Evolutionary conservation across 345 rosid genomes (phyloP).

Genomic region (Cardiospermum halicacabum): DNA sequence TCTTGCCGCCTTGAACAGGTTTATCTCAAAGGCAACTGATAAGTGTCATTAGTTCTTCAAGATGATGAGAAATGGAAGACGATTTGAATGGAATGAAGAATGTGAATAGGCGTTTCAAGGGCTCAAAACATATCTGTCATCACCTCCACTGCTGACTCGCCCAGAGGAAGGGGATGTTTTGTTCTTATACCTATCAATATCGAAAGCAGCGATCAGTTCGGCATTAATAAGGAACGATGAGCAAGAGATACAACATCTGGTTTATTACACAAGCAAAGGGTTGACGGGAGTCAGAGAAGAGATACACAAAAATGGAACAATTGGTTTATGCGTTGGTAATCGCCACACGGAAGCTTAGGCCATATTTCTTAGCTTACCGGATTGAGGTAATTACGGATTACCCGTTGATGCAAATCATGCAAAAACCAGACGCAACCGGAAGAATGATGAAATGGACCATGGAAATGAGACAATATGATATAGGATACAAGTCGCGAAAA

Average conservation of each 20-base stretch:
- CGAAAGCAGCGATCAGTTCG: neutral
- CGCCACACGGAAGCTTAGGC: neutral
- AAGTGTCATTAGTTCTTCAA: neutral
- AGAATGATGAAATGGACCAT: neutral
- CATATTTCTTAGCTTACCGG: neutral
- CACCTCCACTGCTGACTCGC: neutral
- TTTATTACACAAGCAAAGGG: neutral
- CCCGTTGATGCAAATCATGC: neutral
- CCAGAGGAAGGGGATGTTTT: neutral
- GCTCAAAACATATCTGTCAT: neutral
- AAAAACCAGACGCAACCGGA: neutral
- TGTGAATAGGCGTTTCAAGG: neutral
- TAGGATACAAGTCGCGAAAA: no score
- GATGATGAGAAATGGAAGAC: neutral
- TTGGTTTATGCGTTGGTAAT: neutral
- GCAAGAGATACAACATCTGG: neutral
- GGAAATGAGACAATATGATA: neutral
- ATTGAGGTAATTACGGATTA: neutral
- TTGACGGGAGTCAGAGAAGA: neutral
- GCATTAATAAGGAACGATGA: neutral
- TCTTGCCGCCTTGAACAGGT: neutral
- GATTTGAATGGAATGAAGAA: neutral
- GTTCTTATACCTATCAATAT: neutral
- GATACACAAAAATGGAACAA: neutral
- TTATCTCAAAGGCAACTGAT: neutral